Conservation (phyloP, 805 yeast species). For the Pichia phayaonensis region DNA sequence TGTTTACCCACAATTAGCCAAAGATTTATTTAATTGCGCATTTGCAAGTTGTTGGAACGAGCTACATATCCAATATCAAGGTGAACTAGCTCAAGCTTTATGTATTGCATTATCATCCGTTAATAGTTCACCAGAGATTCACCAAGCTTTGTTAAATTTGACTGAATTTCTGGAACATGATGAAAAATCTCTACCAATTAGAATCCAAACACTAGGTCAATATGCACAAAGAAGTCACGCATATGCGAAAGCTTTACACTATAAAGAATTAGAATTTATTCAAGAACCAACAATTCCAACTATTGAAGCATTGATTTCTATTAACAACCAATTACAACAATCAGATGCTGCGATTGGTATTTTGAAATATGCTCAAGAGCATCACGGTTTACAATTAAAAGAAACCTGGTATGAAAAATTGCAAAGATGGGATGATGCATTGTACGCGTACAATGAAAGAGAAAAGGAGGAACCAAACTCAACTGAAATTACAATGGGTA, state of each 20-base stretch:
- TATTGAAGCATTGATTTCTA: slow-evolving; percentile 83
- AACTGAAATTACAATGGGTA: slow-evolving; percentile 91
- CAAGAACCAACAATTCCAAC: slow-evolving; percentile 90
- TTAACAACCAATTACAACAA: slow-evolving; percentile 91
- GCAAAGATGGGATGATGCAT: slow-evolving; percentile 97
- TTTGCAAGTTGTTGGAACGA: slow-evolving; percentile 96
- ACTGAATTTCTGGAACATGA: slow-evolving; percentile 98
- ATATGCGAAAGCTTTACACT: slow-evolving; percentile 93
- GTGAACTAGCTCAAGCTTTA: slow-evolving; percentile 76
- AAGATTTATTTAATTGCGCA: slow-evolving; percentile 86
- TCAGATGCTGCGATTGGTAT: slow-evolving; percentile 98
- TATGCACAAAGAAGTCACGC: slow-evolving; percentile 96
- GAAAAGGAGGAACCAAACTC: slow-evolving; percentile 58
- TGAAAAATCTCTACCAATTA: slow-evolving; percentile 86
- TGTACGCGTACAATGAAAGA: slow-evolving; percentile 79
- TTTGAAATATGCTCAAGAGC: slow-evolving; percentile 85
- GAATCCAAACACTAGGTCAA: slow-evolving; percentile 82
- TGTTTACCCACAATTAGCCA: slow-evolving; percentile 79
- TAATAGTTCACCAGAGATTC: slow-evolving; percentile 91
- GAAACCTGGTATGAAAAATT: slow-evolving; percentile 97
- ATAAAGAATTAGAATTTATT: slow-evolving; percentile 89
- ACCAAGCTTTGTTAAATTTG: slow-evolving; percentile 78
- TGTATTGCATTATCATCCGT: slow-evolving; percentile 85
- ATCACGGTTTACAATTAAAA: slow-evolving; percentile 82
- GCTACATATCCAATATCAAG: slow-evolving; percentile 80